Percentiles rank a stretch among this genome's conserved stretches.
Conservation (phyloP, 139 green algal genomes). For the Chlorella ohadii region DNA sequence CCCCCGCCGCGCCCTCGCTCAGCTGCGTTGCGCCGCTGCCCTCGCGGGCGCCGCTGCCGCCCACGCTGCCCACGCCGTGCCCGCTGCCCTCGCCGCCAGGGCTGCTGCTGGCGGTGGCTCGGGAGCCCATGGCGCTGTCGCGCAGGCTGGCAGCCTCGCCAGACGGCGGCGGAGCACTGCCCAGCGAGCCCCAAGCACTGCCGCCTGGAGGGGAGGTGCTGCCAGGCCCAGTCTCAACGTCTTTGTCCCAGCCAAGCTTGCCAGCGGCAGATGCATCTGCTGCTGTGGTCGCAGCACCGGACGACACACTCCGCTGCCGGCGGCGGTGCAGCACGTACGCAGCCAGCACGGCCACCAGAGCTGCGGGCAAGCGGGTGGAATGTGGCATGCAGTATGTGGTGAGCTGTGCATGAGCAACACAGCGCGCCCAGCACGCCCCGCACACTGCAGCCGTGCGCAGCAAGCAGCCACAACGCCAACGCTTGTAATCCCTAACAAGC, state of each 20-base stretch:
- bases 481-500: too few species aligned
- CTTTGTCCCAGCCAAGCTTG: background rate
- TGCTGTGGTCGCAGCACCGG: background rate
- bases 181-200: background rate
- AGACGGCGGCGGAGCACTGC: background rate
- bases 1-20: background rate
- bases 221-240: background rate
- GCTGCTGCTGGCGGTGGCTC: background rate
- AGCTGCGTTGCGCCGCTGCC: background rate
- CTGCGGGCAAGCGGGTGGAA: background rate
- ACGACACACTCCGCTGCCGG: background rate
- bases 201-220: background rate
- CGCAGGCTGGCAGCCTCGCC: background rate
- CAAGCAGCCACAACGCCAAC: too few species aligned
- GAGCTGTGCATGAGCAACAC: background rate
- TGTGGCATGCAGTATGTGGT: background rate
- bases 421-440: background rate
- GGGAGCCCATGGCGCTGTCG: background rate
- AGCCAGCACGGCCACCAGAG: background rate
- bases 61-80: background rate
- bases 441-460: background rate
- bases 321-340: background rate
- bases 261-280: background rate
- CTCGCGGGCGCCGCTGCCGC: too few species aligned
- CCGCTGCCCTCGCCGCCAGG: background rate